Evolutionary conservation across 2,329 filamentous ascomycete genomes (phyloP).

Genomic region (Botrytis paeoniae): DNA sequence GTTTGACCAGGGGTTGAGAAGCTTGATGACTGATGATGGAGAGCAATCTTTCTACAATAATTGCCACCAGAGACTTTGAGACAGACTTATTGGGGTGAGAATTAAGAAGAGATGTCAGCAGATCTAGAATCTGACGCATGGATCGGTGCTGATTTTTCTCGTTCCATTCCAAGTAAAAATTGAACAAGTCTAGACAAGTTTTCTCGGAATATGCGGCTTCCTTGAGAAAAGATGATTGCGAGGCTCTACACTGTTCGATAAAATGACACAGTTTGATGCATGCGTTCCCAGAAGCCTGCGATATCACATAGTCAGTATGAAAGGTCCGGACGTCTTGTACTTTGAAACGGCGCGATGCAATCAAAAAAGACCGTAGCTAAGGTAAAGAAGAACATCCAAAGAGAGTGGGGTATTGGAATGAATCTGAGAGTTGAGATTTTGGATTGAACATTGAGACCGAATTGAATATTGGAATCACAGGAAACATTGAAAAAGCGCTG

Average conservation of each 20-base stretch:
- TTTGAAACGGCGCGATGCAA: not conserved
- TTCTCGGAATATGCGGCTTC: constrained; percentile 51
- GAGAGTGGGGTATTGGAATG: not conserved
- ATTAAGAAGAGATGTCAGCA: constrained; percentile 50
- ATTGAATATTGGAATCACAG: not conserved
- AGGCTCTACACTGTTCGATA: constrained; percentile 57
- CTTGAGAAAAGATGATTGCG: constrained; percentile 43
- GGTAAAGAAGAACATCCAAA: not conserved
- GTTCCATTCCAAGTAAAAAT: constrained; percentile 65
- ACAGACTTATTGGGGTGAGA: constrained; percentile 46
- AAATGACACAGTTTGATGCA: constrained; percentile 61
- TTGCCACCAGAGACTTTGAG: constrained; percentile 45
- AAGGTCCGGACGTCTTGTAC: not conserved
- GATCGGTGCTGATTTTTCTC: constrained; percentile 63
- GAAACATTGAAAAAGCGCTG: not conserved
- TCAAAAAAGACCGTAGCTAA: not conserved
- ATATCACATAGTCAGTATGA: not conserved
- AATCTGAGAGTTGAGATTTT: not conserved
- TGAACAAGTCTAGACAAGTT: constrained; percentile 51
- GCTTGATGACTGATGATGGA: constrained; percentile 59
- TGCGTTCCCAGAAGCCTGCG: constrained; percentile 49
- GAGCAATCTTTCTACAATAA: constrained; percentile 52
- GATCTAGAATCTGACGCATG: constrained; percentile 60
- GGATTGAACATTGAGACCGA: not conserved
- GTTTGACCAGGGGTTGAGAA: constrained; percentile 64